These are phyloP conservation scores for Cladosporium oxysporum DNA, from an alignment of 2,329 filamentous ascomycete species.

Conservation along the genomic window DNA sequence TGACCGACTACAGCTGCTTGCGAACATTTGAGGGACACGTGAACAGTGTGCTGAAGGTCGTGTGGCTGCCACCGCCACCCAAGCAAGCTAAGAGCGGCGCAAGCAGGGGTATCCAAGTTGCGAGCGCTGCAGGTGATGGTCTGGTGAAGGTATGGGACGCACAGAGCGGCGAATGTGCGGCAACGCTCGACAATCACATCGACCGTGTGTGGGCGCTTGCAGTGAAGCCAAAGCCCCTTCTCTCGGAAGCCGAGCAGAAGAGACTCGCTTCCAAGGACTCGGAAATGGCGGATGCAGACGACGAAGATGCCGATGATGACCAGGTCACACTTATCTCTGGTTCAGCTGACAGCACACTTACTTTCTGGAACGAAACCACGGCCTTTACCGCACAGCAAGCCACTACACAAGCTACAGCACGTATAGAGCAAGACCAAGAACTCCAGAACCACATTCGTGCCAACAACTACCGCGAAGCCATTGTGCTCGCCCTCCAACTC, in stretches of 20 bases:
- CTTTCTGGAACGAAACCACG: constrained; percentile 94
- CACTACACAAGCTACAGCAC: constrained; percentile 70
- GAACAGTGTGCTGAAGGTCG: constrained; percentile 90
- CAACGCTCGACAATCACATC: constrained; percentile 94
- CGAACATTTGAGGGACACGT: constrained; percentile 95
- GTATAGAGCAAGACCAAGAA: constrained; percentile 92
- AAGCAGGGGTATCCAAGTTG: constrained; percentile 69
- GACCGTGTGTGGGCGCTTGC: constrained; percentile 92
- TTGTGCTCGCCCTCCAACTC: constrained; percentile 85
- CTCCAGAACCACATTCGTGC: constrained; percentile 89
- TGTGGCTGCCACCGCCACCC: constrained; percentile 68
- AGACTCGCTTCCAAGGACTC: constrained; percentile 30
- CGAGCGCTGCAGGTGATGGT: constrained; percentile 88
- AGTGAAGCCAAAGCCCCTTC: constrained; percentile 57
- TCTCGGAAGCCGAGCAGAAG: constrained; percentile 20
- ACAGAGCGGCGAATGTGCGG: constrained; percentile 77
- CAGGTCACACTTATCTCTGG: constrained; percentile 70
- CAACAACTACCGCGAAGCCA: constrained; percentile 88
- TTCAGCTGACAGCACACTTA: constrained; percentile 87
- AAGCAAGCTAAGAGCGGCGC: constrained; percentile 38
- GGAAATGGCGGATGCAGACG: constrained; percentile 34
- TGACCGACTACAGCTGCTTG: constrained; percentile 88
- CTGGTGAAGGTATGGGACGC: constrained; percentile 97
- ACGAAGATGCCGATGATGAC: constrained; percentile 29
- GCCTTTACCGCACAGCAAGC: constrained; percentile 74